Conservation (phyloP, 352 stramenopile species). For the Globisporangium nunn region DNA sequence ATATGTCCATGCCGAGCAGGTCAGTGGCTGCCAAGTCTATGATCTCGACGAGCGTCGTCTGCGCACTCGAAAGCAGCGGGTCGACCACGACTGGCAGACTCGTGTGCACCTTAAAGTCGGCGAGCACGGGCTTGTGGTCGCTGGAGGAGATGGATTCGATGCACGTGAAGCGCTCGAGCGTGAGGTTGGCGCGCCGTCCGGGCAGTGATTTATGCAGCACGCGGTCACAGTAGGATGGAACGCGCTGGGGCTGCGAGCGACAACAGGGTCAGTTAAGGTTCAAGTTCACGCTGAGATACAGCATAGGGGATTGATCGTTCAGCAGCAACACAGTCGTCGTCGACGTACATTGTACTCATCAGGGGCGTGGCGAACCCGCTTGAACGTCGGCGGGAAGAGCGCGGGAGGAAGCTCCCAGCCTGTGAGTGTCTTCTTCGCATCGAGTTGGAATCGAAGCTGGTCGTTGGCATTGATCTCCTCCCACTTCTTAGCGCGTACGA, state of each 20-base stretch:
- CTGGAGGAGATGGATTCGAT: slow-evolving; percentile 65
- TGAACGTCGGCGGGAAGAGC: slow-evolving; percentile 81
- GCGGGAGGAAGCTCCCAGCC: slow-evolving; percentile 58
- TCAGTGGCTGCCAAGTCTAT: slow-evolving; percentile 44
- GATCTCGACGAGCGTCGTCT: slow-evolving; percentile 54
- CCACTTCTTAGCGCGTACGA: slow-evolving; percentile 64
- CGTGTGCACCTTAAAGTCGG: slow-evolving; percentile 41
- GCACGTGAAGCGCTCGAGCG: slow-evolving; percentile 47
- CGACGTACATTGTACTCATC: slow-evolving; percentile 37
- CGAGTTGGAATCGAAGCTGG: slow-evolving; percentile 67
- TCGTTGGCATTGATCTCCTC: slow-evolving; percentile 57
- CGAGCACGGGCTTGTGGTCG: slow-evolving; percentile 79
- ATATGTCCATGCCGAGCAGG: slow-evolving; percentile 67
- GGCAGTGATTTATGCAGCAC: slow-evolving; percentile 79
- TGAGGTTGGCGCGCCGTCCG: slow-evolving; percentile 39
- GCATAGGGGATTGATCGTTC: background rate
- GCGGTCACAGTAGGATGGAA: slow-evolving; percentile 82
- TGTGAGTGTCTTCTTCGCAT: slow-evolving; percentile 40
- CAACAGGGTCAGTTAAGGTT: background rate
- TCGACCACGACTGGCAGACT: slow-evolving; percentile 22
- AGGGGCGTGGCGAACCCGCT: slow-evolving; percentile 48
- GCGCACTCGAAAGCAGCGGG: slow-evolving; percentile 10
- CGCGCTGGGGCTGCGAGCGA: slow-evolving; percentile 39
- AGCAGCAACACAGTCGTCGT: background rate
- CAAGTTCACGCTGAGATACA: background rate